Evolutionary conservation across 2,329 filamentous ascomycete species (phyloP).

Genomic region (Cadophora sp.): DNA sequence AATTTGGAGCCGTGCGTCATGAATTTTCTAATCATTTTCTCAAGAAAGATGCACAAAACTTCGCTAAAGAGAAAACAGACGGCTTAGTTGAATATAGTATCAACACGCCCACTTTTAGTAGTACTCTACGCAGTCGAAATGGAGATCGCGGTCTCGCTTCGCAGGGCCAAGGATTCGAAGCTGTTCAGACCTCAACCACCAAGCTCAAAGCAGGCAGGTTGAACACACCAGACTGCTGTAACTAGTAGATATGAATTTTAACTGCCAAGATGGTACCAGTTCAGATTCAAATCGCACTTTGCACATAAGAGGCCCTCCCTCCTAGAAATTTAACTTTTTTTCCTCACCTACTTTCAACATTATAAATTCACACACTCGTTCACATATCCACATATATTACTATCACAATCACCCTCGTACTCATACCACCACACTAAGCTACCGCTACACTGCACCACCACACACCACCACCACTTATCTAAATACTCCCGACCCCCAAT

Average conservation of each 20-base stretch:
- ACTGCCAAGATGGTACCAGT: neutral
- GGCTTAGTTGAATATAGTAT: neutral
- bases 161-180: neutral
- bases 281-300: neutral
- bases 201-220: neutral
- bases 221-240: neutral
- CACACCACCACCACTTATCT: neutral
- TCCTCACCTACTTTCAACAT: neutral
- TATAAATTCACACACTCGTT: neutral
- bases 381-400: neutral
- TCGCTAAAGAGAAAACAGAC: too few relatives aligned
- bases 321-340: neutral
- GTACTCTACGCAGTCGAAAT: conserved; percentile 2
- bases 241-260: neutral
- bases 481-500: too few relatives aligned
- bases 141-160: neutral
- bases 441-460: neutral
- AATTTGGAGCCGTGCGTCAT: too few relatives aligned
- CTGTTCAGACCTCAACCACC: neutral
- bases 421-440: neutral
- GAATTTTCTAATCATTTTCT: too few relatives aligned
- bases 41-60: too few relatives aligned
- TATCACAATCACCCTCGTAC: neutral
- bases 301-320: neutral
- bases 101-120: neutral